Percentiles rank a stretch among this genome's conserved stretches.
Conservation (phyloP, 2,329 filamentous ascomycete species). For the Fonsecaea pedrosoi region DNA sequence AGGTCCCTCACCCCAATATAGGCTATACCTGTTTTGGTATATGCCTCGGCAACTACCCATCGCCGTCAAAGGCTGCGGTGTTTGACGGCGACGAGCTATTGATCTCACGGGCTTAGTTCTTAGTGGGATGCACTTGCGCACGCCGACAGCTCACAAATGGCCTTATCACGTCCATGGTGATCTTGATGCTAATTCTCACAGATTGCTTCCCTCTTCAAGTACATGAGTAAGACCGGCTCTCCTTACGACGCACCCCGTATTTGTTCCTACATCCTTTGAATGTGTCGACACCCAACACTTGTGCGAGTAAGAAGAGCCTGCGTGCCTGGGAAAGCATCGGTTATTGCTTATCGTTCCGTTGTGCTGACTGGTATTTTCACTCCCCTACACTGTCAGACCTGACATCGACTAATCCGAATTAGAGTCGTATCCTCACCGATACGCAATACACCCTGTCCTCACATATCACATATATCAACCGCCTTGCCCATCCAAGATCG, state of each 20-base stretch:
- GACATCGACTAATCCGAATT: background rate
- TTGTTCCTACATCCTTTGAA: background rate
- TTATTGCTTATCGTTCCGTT: background rate
- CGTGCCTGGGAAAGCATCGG: no score
- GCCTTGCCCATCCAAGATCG: background rate
- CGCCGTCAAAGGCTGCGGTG: background rate
- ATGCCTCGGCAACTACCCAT: background rate
- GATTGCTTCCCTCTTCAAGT: no score
- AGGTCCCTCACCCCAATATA: background rate
- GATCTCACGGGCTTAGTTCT: background rate
- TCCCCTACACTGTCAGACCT: background rate
- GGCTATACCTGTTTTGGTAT: background rate
- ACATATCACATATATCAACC: background rate
- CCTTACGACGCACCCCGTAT: no score
- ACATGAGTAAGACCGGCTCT: no score
- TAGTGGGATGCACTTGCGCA: no score
- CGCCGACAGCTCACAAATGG: no score
- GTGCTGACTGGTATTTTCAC: background rate
- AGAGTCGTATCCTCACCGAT: background rate
- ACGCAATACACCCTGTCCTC: background rate
- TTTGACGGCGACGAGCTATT: background rate
- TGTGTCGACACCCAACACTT: background rate
- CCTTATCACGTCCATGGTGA: no score
- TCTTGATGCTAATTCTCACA: no score
- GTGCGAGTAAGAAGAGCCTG: no score